Conservation (phyloP, 1,284 basidiomycete species). For the Anthracocystis walkeri region DNA sequence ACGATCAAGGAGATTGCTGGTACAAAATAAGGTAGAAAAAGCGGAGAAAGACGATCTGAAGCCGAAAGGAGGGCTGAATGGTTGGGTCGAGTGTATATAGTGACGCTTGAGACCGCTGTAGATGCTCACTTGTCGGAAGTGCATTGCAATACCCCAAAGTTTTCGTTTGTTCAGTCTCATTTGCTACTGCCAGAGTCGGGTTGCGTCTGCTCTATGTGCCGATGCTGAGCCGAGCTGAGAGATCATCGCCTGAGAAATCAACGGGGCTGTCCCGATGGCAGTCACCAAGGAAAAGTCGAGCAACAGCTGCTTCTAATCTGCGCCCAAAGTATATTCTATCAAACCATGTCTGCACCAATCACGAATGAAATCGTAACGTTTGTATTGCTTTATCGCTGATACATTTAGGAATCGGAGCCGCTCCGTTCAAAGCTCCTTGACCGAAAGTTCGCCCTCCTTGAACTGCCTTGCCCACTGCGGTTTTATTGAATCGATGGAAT, state of each 20-base stretch:
- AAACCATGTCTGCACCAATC: neutral
- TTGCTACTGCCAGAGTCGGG: neutral
- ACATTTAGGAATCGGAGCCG: neutral
- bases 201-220: neutral
- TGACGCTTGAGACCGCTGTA: neutral
- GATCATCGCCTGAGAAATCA: neutral
- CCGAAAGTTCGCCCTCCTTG: constrained; percentile 64
- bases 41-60: no score
- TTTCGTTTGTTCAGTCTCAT: neutral
- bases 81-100: neutral
- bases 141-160: constrained; percentile 1
- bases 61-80: no score
- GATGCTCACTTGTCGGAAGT: neutral
- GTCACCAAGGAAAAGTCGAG: no score
- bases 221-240: neutral
- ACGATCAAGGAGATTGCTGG: constrained; percentile 59
- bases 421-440: constrained; percentile 58
- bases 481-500: neutral
- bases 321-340: no score
- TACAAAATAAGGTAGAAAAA: constrained; percentile 9
- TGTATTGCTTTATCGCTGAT: constrained; percentile 10
- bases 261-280: neutral
- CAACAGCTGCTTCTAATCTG: no score
- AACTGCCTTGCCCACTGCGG: constrained; percentile 67
- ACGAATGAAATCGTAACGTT: neutral